phyloP scores from a whole-genome alignment of 257 asterid species.

The Eucommia ulmoides region DNA sequence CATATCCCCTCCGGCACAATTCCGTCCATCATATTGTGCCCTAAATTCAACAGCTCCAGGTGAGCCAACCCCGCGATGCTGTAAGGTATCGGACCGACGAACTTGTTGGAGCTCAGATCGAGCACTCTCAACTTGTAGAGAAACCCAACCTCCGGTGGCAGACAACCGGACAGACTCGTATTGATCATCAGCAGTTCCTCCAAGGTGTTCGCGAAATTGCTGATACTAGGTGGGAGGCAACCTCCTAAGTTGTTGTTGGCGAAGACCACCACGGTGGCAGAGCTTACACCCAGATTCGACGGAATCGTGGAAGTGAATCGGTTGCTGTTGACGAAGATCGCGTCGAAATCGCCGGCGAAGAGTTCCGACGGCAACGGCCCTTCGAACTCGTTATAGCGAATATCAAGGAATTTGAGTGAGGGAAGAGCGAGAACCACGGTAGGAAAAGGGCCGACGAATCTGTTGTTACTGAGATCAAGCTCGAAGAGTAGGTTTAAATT shows the following conservation, averaged over 20 bases:
- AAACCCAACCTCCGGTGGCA: conserved; percentile 55
- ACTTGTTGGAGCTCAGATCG: conserved; percentile 47
- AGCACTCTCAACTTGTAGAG: conserved; percentile 43
- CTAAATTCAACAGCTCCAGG: conserved; percentile 45
- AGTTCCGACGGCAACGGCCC: conserved; percentile 51
- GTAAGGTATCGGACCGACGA: conserved; percentile 50
- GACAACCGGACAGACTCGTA: conserved; percentile 48
- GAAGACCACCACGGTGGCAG: conserved; percentile 56
- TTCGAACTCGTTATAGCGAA: conserved; percentile 73
- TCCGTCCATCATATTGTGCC: conserved; percentile 50
- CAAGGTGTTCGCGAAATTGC: conserved; percentile 36
- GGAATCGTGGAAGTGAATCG: conserved; percentile 40
- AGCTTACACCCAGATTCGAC: conserved; percentile 24
- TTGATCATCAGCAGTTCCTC: conserved; percentile 53
- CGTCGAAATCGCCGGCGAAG: conserved; percentile 37
- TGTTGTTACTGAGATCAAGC: conserved; percentile 64
- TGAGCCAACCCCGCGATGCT: conserved; percentile 43
- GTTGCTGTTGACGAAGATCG: conserved; percentile 48
- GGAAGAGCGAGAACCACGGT: conserved; percentile 43
- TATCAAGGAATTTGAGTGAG: conserved; percentile 35
- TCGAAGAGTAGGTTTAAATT: conserved; percentile 42
- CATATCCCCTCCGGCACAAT: conserved; percentile 53
- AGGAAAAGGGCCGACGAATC: conserved; percentile 75
- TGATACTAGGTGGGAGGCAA: conserved; percentile 49
- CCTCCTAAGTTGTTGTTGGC: conserved; percentile 56